phyloP scores from a whole-genome alignment of 2,329 filamentous ascomycete species.

The Venturia pyrina region DNA sequence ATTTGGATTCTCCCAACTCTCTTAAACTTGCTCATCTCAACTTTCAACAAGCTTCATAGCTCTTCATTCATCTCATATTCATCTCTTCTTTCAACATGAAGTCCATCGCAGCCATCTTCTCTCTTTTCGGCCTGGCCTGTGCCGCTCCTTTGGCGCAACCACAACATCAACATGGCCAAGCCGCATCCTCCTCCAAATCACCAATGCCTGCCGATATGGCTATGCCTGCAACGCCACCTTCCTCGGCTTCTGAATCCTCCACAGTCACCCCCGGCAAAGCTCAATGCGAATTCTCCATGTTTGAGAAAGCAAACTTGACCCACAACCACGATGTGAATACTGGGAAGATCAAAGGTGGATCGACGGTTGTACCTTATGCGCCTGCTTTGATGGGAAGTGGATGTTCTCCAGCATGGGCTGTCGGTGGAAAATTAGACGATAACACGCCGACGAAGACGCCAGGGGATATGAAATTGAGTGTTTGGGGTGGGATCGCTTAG shows the following conservation, averaged over 20 bases:
- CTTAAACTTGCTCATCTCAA: neutral
- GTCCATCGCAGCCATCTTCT: neutral
- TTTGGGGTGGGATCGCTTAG: neutral
- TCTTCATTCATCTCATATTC: neutral
- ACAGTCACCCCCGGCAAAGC: neutral
- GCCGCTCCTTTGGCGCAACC: neutral
- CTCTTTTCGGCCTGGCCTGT: neutral
- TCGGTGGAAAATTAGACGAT: neutral
- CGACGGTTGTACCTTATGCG: neutral
- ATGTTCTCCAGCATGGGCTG: neutral
- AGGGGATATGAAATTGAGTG: neutral
- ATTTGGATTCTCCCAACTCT: neutral
- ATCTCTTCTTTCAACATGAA: neutral
- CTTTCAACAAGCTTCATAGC: neutral
- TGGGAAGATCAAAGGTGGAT: slow-evolving; percentile 5
- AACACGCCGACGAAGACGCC: neutral
- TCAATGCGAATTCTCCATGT: neutral
- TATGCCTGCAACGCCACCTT: neutral
- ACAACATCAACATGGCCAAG: neutral
- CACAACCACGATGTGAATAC: slow-evolving; percentile 8
- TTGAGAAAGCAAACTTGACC: neutral
- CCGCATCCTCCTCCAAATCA: neutral
- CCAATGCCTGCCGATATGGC: neutral
- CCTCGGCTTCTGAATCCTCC: neutral
- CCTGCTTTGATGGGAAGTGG: neutral